Evolutionary conservation across 2,329 filamentous ascomycete genomes (phyloP).

Genomic region (Pestalotiopsis sp.): DNA sequence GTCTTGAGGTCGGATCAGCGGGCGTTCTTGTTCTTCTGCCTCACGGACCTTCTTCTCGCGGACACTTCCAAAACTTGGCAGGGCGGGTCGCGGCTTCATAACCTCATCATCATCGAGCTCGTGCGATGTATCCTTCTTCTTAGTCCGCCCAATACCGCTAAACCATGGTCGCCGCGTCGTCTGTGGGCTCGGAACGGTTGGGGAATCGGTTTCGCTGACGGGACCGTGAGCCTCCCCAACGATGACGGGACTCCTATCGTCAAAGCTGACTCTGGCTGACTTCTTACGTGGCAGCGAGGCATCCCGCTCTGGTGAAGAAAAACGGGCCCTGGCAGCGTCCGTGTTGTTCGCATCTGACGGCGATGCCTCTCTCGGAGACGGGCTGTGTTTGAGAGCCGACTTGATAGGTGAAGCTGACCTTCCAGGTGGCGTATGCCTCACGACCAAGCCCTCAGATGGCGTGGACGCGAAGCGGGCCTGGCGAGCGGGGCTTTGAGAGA

Average conservation of each 20-base stretch:
- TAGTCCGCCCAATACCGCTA: constrained; percentile 45
- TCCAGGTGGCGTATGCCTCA: constrained; percentile 68
- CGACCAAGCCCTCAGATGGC: constrained; percentile 49
- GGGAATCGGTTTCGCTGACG: constrained; percentile 37
- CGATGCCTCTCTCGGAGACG: constrained; percentile 48
- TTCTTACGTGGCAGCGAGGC: constrained; percentile 54
- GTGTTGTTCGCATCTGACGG: constrained; percentile 51
- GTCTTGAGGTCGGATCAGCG: constrained; percentile 56
- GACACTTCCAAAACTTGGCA: constrained; percentile 76
- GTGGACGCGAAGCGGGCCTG: constrained; percentile 66
- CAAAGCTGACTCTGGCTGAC: constrained; percentile 75
- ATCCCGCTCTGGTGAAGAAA: constrained; percentile 33
- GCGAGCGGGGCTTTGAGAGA: constrained; percentile 63
- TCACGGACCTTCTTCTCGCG: constrained; percentile 60
- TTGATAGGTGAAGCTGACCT: constrained; percentile 76
- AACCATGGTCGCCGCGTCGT: constrained; percentile 52
- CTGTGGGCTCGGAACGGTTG: constrained; percentile 38
- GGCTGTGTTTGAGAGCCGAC: constrained; percentile 70
- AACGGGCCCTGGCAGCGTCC: constrained; percentile 32
- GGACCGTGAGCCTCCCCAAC: constrained; percentile 46
- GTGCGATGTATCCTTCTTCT: constrained; percentile 50
- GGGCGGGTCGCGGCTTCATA: constrained; percentile 72
- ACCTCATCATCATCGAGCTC: constrained; percentile 64
- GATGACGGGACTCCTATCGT: constrained; percentile 61
- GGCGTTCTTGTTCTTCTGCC: constrained; percentile 54